A percentile compares a stretch with the other conserved stretches of the same genome.
These are phyloP conservation scores for Rhypophila decipiens DNA, from an alignment of 495 filamentous ascomycete genomes.

Conservation along the genomic window DNA sequence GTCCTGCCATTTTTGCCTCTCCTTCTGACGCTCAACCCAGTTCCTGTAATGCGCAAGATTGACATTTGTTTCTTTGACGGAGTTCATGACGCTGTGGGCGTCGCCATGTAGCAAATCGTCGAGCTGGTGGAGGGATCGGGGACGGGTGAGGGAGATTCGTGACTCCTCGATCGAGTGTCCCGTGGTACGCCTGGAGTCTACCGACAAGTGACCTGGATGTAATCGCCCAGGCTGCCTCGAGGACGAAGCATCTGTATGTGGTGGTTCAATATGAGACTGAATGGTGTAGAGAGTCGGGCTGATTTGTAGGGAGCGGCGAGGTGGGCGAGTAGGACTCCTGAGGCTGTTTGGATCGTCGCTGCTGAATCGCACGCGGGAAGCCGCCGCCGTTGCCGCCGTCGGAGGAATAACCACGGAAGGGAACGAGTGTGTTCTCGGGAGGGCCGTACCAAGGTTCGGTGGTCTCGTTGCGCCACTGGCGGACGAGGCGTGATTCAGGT, in stretches of 20 bases:
- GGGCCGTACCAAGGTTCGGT: not conserved
- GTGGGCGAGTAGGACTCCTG: not conserved
- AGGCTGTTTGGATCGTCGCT: not conserved
- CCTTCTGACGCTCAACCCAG: conserved; percentile 18
- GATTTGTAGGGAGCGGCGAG: conserved; percentile 2
- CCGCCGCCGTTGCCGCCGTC: not conserved
- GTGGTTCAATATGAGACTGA: conserved; percentile 22
- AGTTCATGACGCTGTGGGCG: conserved; percentile 6
- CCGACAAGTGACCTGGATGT: too few relatives aligned
- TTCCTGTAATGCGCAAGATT: conserved; percentile 13
- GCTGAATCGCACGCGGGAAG: conserved; percentile 7
- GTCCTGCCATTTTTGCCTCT: conserved; percentile 12
- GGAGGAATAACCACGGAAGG: not conserved
- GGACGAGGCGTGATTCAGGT: not conserved
- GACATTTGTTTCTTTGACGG: conserved; percentile 13
- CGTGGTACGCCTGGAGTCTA: not conserved
- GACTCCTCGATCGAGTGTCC: not conserved
- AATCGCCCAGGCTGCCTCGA: not conserved
- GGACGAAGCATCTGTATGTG: conserved; percentile 5
- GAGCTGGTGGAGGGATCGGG: conserved; percentile 19
- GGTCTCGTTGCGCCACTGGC: not conserved
- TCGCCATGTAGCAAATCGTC: conserved; percentile 20
- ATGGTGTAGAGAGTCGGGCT: conserved; percentile 23
- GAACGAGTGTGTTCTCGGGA: not conserved
- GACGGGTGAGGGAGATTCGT: conserved; percentile 18